These are phyloP conservation scores for Geosmithia putterillii DNA, from an alignment of 2,329 filamentous ascomycete species.

Conservation along the genomic window DNA sequence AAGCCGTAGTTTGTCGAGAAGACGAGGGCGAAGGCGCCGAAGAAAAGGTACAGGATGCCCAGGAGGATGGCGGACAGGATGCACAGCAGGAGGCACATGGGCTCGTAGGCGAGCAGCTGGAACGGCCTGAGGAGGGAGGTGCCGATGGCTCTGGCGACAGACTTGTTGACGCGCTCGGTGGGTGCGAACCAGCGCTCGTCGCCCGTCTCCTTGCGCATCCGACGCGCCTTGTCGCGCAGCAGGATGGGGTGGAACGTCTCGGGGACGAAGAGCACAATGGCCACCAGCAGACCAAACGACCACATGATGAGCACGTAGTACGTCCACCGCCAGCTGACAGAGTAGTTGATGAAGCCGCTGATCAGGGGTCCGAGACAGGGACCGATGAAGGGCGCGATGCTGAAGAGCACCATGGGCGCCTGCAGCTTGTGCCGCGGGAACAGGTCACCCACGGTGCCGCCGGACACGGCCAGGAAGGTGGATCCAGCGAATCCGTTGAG, in stretches of 20 bases:
- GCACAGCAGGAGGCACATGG: conserved; percentile 76
- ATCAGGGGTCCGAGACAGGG: conserved; percentile 46
- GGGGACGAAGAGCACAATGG: conserved; percentile 63
- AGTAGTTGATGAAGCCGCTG: conserved; percentile 75
- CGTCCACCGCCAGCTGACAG: conserved; percentile 65
- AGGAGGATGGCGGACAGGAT: conserved; percentile 75
- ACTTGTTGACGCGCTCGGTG: conserved; percentile 60
- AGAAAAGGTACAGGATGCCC: conserved; percentile 82
- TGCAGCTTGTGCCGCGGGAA: conserved; percentile 59
- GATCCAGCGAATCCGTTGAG: conserved; percentile 61
- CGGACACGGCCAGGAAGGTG: conserved; percentile 61
- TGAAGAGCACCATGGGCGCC: conserved; percentile 74
- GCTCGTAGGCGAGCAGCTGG: conserved; percentile 67
- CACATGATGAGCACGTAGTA: conserved; percentile 81
- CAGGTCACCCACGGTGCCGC: conserved; percentile 75
- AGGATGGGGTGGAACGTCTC: conserved; percentile 79
- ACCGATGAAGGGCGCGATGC: conserved; percentile 52
- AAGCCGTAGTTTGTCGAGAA: conserved; percentile 67
- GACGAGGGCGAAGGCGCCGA: conserved; percentile 74
- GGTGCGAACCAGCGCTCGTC: conserved; percentile 65
- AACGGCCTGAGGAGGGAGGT: conserved; percentile 57
- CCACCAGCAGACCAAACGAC: conserved; percentile 49
- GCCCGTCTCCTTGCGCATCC: conserved; percentile 62
- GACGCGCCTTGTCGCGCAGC: conserved; percentile 58
- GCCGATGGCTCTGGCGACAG: conserved; percentile 48